Conservation (phyloP, 148 eudicot species). For the Fagopyrum homotropicum region DNA sequence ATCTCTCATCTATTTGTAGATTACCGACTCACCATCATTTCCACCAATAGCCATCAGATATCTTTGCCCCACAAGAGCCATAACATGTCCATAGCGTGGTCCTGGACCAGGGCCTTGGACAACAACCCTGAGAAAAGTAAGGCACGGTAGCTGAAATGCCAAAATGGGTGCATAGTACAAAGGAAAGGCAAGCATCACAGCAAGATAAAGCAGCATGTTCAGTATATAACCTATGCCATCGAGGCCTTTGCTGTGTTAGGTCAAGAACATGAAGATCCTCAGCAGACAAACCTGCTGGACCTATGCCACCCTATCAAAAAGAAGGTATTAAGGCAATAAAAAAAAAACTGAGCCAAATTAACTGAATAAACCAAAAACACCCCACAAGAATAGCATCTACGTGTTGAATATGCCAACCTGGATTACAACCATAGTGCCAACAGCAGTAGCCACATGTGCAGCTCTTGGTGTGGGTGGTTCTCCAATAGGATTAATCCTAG, state of each 20-base stretch:
- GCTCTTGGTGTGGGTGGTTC: constrained; percentile 99
- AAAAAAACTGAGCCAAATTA: not conserved
- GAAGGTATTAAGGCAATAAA: not conserved
- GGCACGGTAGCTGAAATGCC: not conserved
- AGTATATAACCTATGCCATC: constrained; percentile 90
- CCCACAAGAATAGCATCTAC: not conserved
- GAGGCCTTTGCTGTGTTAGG: constrained; percentile 88
- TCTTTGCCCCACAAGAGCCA: constrained; percentile 99
- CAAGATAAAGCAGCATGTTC: constrained; percentile 1
- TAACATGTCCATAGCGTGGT: constrained; percentile 99
- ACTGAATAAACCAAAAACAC: not conserved
- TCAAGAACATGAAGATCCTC: constrained; percentile 99
- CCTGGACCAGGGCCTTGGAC: constrained; percentile 99
- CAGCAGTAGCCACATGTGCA: constrained; percentile 98
- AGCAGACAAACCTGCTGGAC: constrained; percentile 98
- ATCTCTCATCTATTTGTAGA: not conserved
- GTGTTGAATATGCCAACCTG: constrained; percentile 48
- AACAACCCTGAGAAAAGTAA: constrained; percentile 58
- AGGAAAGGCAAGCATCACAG: not conserved
- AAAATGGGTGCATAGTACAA: not conserved
- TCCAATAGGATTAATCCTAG: constrained; percentile 82
- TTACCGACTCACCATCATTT: constrained; percentile 68
- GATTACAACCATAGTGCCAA: constrained; percentile 95
- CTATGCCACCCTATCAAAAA: constrained; percentile 75
- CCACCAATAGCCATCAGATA: constrained; percentile 99